Percentiles rank a stretch among this genome's conserved stretches.
phyloP scores from a whole-genome alignment of 2,329 filamentous ascomycete species.

The Hypoxylon sp. region DNA sequence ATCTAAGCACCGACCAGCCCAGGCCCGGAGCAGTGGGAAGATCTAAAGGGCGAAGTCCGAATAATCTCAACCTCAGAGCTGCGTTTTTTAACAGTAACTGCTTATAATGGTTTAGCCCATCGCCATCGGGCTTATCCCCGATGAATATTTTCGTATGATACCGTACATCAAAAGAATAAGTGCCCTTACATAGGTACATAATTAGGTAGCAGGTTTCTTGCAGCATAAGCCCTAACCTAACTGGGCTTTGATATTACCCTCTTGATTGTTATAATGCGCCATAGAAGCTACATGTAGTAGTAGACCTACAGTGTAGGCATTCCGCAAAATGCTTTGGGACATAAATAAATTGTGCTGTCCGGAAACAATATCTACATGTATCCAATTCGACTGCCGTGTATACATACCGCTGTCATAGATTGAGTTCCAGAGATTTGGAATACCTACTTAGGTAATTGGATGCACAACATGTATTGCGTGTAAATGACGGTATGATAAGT shows the following conservation, averaged over 20 bases:
- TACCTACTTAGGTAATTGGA: too few relatives aligned
- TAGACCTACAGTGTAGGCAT: neutral
- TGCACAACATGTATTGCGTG: slow-evolving; percentile 7
- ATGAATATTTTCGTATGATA: too few relatives aligned
- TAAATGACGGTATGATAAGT: slow-evolving; percentile 21
- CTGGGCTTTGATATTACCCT: slow-evolving; percentile 8
- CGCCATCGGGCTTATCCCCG: too few relatives aligned
- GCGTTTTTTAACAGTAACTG: neutral
- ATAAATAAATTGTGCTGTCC: too few relatives aligned
- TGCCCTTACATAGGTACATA: too few relatives aligned
- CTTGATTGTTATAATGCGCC: slow-evolving; percentile 1
- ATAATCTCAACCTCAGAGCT: slow-evolving; percentile 4
- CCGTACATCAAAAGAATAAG: too few relatives aligned
- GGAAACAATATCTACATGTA: too few relatives aligned
- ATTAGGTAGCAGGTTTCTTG: too few relatives aligned
- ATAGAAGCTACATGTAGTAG: slow-evolving; percentile 3
- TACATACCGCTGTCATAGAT: neutral
- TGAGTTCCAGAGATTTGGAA: too few relatives aligned
- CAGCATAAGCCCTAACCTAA: slow-evolving; percentile 26
- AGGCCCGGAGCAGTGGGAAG: slow-evolving; percentile 17
- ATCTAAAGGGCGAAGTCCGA: slow-evolving; percentile 3
- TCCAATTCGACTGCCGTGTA: slow-evolving; percentile 10
- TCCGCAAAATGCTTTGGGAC: too few relatives aligned
- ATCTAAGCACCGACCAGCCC: slow-evolving; percentile 23
- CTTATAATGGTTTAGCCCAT: neutral